These are phyloP conservation scores for Cucurbita maxima DNA, from an alignment of 306 rosid species.

Conservation along the genomic window DNA sequence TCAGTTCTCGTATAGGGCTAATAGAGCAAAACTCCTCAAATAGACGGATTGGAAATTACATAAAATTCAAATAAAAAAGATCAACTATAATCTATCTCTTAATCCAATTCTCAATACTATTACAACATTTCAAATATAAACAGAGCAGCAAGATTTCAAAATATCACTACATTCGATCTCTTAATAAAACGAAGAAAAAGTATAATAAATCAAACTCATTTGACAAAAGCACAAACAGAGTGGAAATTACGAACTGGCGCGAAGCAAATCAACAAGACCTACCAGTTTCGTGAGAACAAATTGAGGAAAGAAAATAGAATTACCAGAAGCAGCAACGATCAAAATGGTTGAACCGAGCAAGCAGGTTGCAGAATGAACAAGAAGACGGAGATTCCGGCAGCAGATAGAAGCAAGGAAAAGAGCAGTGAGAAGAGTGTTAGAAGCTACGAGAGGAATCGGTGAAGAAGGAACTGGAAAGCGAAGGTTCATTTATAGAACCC, in stretches of 20 bases:
- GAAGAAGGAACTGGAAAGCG: not conserved
- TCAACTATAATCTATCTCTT: not conserved
- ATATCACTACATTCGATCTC: not conserved
- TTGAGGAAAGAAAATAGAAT: not conserved
- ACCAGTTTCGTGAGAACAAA: not conserved
- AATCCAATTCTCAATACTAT: not conserved
- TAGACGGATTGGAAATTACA: not conserved
- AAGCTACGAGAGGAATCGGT: not conserved
- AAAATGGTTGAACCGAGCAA: not conserved
- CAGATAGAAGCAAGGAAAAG: not conserved
- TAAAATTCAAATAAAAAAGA: not conserved
- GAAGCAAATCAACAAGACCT: not conserved
- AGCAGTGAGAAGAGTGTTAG: not conserved
- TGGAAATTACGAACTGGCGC: not conserved
- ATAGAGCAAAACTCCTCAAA: too few species aligned
- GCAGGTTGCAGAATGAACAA: not conserved
- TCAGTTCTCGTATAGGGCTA: too few species aligned
- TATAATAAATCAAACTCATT: not conserved
- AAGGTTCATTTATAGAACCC: not conserved
- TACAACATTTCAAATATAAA: not conserved
- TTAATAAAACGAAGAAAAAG: not conserved
- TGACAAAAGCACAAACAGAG: not conserved
- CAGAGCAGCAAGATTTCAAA: not conserved
- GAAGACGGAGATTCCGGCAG: not conserved
- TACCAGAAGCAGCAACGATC: not conserved